phyloP scores from a whole-genome alignment of 1,284 basidiomycete genomes.

The Phaffia rhodozyma region DNA sequence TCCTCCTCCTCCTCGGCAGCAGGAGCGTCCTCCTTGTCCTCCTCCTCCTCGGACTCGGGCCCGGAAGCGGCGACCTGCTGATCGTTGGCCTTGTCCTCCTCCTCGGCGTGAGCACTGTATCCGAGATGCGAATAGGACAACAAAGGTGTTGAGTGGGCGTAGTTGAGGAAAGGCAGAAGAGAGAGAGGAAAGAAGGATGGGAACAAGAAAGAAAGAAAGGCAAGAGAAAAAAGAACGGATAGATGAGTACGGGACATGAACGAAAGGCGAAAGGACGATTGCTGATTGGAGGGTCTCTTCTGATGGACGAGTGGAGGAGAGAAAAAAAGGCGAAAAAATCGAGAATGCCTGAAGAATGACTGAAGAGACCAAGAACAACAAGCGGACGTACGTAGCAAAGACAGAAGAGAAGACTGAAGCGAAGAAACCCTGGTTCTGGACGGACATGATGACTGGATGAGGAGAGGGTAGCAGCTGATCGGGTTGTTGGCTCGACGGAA shows the following conservation, averaged over 20 bases:
- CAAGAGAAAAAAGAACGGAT: too few relatives aligned
- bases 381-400: conserved; percentile 11
- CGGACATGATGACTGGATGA: conserved; percentile 1
- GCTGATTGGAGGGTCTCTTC: too few relatives aligned
- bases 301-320: background rate
- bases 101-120: conserved; percentile 34
- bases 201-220: too few relatives aligned
- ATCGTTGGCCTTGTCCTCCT: conserved; percentile 25
- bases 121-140: too few relatives aligned
- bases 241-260: background rate
- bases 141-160: too few relatives aligned
- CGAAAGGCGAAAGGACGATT: background rate
- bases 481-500: background rate
- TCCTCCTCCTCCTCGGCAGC: conserved; percentile 38
- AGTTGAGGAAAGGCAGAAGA: too few relatives aligned
- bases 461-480: background rate
- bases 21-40: conserved; percentile 37
- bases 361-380: too few relatives aligned
- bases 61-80: conserved; percentile 28
- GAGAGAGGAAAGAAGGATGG: too few relatives aligned
- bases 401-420: conserved; percentile 13
- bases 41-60: conserved; percentile 31
- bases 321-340: background rate
- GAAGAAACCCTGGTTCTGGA: conserved; percentile 16
- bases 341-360: too few relatives aligned